Conservation (phyloP, 1,139 yeast species). For the Scheffersomyces quercinus region DNA sequence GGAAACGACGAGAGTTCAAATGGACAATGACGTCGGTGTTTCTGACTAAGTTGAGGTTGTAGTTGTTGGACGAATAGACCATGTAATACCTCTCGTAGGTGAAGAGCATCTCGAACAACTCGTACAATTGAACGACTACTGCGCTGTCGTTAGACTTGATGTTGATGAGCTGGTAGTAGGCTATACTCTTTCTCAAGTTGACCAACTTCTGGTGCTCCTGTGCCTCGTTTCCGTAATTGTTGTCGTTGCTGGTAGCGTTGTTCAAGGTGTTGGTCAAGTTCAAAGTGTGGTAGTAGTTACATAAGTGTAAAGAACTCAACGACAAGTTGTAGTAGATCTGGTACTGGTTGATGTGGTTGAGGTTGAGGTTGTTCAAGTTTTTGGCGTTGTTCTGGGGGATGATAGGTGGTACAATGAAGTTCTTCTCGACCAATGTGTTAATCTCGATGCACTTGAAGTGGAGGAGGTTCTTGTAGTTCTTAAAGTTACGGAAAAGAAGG, state of each 20-base stretch:
- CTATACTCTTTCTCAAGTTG: slow-evolving; percentile 35
- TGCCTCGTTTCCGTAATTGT: slow-evolving; percentile 17
- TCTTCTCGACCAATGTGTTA: slow-evolving; percentile 29
- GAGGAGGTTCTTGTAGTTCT: slow-evolving; percentile 26
- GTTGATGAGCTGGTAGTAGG: slow-evolving; percentile 37
- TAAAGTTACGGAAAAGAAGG: slow-evolving; percentile 19
- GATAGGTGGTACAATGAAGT: slow-evolving; percentile 27
- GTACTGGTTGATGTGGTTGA: slow-evolving; percentile 21
- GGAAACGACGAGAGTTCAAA: slow-evolving; percentile 10
- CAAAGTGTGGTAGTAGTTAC: slow-evolving; percentile 36
- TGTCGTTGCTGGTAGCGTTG: slow-evolving; percentile 13
- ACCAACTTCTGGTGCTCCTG: slow-evolving; percentile 37
- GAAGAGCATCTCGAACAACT: slow-evolving; percentile 36
- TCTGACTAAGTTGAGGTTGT: slow-evolving; percentile 16
- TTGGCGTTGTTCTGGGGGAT: slow-evolving; percentile 13
- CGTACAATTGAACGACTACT: slow-evolving; percentile 29
- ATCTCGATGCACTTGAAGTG: slow-evolving; percentile 32
- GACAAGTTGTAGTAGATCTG: slow-evolving; percentile 39
- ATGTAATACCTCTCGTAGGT: slow-evolving; percentile 35
- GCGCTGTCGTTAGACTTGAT: slow-evolving; percentile 22
- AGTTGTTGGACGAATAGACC: slow-evolving; percentile 30
- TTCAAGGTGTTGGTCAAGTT: slow-evolving; percentile 20
- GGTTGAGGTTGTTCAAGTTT: slow-evolving; percentile 11
- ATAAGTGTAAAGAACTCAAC: slow-evolving; percentile 32
- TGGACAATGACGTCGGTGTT: slow-evolving; percentile 21